phyloP scores from a whole-genome alignment of 1,139 yeast species.

The Candida gigantensis region DNA sequence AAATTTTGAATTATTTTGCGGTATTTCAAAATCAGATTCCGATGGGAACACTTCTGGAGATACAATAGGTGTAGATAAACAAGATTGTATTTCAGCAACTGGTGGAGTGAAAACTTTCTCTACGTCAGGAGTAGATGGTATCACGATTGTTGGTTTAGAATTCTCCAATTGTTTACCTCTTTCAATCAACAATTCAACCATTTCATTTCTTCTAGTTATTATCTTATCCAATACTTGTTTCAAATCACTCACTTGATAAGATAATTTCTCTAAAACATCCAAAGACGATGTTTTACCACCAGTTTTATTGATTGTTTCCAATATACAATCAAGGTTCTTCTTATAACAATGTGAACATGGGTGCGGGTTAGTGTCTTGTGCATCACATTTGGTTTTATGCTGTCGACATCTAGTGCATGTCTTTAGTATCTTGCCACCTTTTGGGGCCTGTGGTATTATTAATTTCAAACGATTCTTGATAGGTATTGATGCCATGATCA shows the following conservation, averaged over 20 bases:
- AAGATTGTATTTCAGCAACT: conserved; percentile 31
- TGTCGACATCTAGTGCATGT: conserved; percentile 65
- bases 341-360: conserved; percentile 61
- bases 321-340: conserved; percentile 50
- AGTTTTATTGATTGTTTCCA: conserved; percentile 40
- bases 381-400: conserved; percentile 68
- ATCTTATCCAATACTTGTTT: conserved; percentile 16
- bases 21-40: conserved; percentile 3
- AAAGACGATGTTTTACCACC: conserved; percentile 28
- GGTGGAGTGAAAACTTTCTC: conserved; percentile 21
- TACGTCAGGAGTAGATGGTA: conserved; percentile 6
- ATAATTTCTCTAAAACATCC: conserved; percentile 34
- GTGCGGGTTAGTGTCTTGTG: conserved; percentile 47
- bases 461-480: conserved; percentile 24
- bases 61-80: conserved; percentile 23
- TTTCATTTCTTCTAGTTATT: conserved; percentile 25
- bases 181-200: conserved; percentile 26
- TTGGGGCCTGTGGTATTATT: conserved; percentile 21
- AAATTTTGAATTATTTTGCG: conserved; percentile 10
- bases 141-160: too few species aligned
- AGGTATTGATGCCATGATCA: conserved; percentile 23
- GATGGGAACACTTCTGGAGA: conserved; percentile 8
- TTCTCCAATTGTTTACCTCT: conserved; percentile 18
- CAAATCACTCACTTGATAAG: conserved; percentile 26
- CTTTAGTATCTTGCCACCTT: conserved; percentile 39